These are phyloP conservation scores for Leishmania gerbilli DNA, from an alignment of 208 protist genomes.

Conservation along the genomic window DNA sequence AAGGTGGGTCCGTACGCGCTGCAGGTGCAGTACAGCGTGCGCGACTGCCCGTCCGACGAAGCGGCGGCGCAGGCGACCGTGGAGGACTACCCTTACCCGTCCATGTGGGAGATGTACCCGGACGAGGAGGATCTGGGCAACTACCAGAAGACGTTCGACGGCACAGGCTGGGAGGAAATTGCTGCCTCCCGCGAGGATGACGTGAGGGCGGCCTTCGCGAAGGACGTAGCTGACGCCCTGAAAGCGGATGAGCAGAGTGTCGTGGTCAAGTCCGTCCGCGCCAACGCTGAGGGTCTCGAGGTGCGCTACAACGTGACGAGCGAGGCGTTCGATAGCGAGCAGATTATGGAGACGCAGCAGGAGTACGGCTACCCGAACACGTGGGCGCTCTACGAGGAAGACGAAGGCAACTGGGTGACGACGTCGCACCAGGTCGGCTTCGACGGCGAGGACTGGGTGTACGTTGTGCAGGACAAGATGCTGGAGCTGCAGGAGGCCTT, in stretches of 20 bases:
- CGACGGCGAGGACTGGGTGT: conserved; percentile 72
- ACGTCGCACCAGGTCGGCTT: conserved; percentile 71
- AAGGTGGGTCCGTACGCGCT: conserved; percentile 19
- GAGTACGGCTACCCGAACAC: conserved; percentile 43
- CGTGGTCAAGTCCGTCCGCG: conserved; percentile 26
- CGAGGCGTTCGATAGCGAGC: conserved; percentile 8
- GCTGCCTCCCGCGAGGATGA: conserved; percentile 16
- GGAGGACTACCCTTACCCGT: conserved; percentile 49
- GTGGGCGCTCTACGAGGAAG: conserved; percentile 54
- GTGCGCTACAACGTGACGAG: conserved; percentile 46
- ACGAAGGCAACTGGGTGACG: conserved; percentile 24
- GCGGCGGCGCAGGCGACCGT: conserved; percentile 33
- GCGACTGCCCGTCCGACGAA: conserved; percentile 30
- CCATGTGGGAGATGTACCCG: conserved; percentile 45
- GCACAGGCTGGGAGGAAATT: conserved; percentile 29
- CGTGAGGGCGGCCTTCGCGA: conserved; percentile 43
- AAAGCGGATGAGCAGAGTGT: conserved; percentile 20
- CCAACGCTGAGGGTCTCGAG: conserved; percentile 25
- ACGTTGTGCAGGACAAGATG: conserved; percentile 46
- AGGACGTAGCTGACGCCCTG: conserved; percentile 38
- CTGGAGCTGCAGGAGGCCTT: conserved; percentile 41
- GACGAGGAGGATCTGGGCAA: conserved; percentile 28
- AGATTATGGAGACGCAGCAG: conserved; percentile 29
- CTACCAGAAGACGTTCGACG: conserved; percentile 34
- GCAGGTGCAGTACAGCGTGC: conserved; percentile 39